Evolutionary conservation across 2,329 filamentous ascomycete species (phyloP), one percentile per base, ranked within the genome.

Genomic region (Clarireedia paspali): DNA sequence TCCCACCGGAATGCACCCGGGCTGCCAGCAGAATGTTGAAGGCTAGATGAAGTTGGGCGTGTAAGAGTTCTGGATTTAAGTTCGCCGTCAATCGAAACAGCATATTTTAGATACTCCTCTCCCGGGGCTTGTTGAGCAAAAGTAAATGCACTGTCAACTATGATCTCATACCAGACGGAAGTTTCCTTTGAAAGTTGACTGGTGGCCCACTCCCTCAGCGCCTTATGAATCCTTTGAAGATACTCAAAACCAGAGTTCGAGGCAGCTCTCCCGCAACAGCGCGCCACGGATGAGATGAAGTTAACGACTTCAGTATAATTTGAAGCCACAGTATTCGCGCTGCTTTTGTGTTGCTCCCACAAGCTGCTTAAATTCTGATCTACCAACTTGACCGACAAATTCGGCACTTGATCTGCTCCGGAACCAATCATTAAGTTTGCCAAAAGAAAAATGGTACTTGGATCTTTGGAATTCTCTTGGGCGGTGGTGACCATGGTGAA

Each of bases 1-100:
- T 81, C 79, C 78, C 78, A 82, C 34, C 75, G 68, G 67, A 72
- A 79, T n/a, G 60, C 53, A 15, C 56, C 39, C 27, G 24, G 34
- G 26, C 55, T 39, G 5, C 38, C 38, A 44, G 57, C 14, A 36
- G 27, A 44, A 51, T 57, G 15, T 61, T 66, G 23, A 59, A 60
- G 23, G 52, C 49, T 23, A 17, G 24, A 17, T 6, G 17, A 23
- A 24, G 17, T 17, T 7, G 34, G 34, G 10, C 45, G 47, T 6
- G 17, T 39, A 7, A 26, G 23, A 17, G 9, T 48, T 10, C 20
- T 36, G n/a, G 52, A 24, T n/a, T 54, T 44, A n/a, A 48, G 52
- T 17, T 55, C 38, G 20, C 38, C 15, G 36, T 67, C 62, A 49
- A 68, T 51, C 50, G 24, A 57, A 23, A 61, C 56, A 5, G 68